Evolutionary conservation across 2,329 filamentous ascomycete genomes (phyloP).

Genomic region (Cercospora sp.): DNA sequence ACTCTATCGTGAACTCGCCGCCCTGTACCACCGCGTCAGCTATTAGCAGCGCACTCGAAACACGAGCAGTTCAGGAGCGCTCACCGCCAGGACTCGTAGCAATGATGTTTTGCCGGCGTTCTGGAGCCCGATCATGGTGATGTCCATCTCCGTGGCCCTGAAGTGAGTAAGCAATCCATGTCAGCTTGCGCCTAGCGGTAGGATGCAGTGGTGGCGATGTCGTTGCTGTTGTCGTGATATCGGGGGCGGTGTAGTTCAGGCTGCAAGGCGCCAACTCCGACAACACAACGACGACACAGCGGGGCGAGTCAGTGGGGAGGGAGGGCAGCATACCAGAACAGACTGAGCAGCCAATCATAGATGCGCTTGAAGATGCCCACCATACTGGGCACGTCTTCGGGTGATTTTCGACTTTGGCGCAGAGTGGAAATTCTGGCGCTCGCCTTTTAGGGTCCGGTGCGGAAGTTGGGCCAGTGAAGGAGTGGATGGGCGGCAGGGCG

Average conservation of each 20-base stretch:
- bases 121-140: slow-evolving; percentile 97
- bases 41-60: slow-evolving; percentile 15
- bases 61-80: slow-evolving; percentile 41
- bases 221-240: slow-evolving; percentile 3
- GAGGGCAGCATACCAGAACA: slow-evolving; percentile 75
- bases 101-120: slow-evolving; percentile 98
- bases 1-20: slow-evolving; percentile 98
- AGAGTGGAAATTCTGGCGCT: slow-evolving; percentile 13
- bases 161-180: slow-evolving; percentile 26
- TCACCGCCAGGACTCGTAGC: slow-evolving; percentile 89
- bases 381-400: slow-evolving; percentile 56
- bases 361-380: slow-evolving; percentile 88
- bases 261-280: slow-evolving; percentile 22
- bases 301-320: not conserved
- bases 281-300: slow-evolving; percentile 1
- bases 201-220: slow-evolving; percentile 24
- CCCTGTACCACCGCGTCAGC: slow-evolving; percentile 63
- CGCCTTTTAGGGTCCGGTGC: slow-evolving; percentile 9
- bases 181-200: slow-evolving; percentile 26
- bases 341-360: slow-evolving; percentile 97
- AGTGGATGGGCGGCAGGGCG: slow-evolving; percentile 21
- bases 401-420: not conserved
- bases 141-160: slow-evolving; percentile 99
- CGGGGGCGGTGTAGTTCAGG: slow-evolving; percentile 24
- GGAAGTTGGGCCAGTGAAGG: slow-evolving; percentile 12